Evolutionary conservation across 441 rosid genomes (phyloP).

Genomic region (Adansonia madagascariensis): DNA sequence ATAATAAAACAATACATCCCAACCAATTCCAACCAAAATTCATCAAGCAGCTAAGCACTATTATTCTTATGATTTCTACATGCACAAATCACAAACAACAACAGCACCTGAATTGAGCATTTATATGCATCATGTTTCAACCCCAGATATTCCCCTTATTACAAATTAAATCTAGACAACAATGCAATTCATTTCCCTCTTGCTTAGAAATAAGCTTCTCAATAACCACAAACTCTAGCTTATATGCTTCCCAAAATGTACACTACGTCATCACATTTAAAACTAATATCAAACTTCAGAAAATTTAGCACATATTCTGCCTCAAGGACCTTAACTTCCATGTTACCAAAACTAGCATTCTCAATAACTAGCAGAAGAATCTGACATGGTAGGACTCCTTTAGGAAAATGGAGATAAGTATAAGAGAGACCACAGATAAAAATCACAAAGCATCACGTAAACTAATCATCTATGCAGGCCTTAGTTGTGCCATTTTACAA

Average conservation of each 20-base stretch:
- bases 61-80: neutral
- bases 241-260: neutral
- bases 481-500: neutral
- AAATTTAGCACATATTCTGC: neutral
- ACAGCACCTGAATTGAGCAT: neutral
- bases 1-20: neutral
- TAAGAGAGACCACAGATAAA: neutral
- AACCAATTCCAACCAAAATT: conserved; percentile 3
- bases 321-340: neutral
- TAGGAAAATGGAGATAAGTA: neutral
- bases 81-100: conserved; percentile 4
- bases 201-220: conserved; percentile 3
- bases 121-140: neutral
- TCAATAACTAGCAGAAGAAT: neutral
- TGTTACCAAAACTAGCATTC: neutral
- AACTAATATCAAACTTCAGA: neutral
- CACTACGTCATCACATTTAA: neutral
- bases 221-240: conserved; percentile 1
- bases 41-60: neutral
- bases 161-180: neutral
- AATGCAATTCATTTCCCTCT: conserved; percentile 2
- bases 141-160: neutral
- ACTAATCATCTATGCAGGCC: neutral
- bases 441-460: neutral
- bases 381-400: neutral